A percentile compares a stretch with the other conserved stretches of the same genome.
These are phyloP conservation scores for Pholiota microspora DNA, from an alignment of 768 basidiomycete species.

Conservation along the genomic window DNA sequence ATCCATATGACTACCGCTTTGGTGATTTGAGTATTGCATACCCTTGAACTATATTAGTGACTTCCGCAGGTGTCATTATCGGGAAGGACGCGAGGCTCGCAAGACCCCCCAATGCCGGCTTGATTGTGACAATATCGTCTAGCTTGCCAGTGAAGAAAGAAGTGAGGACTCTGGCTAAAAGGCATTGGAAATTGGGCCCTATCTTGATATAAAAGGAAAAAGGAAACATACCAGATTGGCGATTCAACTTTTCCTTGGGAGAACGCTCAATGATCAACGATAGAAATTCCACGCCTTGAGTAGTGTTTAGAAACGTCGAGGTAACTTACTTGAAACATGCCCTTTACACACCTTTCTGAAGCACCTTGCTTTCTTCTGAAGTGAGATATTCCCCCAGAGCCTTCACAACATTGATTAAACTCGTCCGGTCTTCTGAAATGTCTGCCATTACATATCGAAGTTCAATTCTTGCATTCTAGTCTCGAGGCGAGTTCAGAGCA, in stretches of 20 bases:
- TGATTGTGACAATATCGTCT: conserved; percentile 80
- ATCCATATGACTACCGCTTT: background rate
- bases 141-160: conserved; percentile 85
- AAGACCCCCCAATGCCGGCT: conserved; percentile 79
- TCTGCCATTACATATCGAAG: conserved; percentile 29
- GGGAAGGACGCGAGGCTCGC: conserved; percentile 61
- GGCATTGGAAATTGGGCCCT: conserved; percentile 6
- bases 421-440: conserved; percentile 50
- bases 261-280: conserved; percentile 65
- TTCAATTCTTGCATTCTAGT: conserved; percentile 12
- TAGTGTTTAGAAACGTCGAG: background rate
- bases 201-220: background rate
- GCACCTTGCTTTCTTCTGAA: conserved; percentile 73
- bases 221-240: conserved; percentile 70
- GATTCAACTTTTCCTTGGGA: conserved; percentile 63
- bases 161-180: conserved; percentile 74
- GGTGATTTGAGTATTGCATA: conserved; percentile 17
- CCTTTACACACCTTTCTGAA: conserved; percentile 66
- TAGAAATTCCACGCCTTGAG: conserved; percentile 79
- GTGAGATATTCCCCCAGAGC: conserved; percentile 86
- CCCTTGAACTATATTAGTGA: conserved; percentile 63
- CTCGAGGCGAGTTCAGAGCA: conserved; percentile 22
- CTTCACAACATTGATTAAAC: conserved; percentile 79
- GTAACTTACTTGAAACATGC: conserved; percentile 1
- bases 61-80: conserved; percentile 63